Evolutionary conservation across 148 eudicot species (phyloP), one percentile per base, ranked within the genome.

Genomic region (Rheum nobile): DNA sequence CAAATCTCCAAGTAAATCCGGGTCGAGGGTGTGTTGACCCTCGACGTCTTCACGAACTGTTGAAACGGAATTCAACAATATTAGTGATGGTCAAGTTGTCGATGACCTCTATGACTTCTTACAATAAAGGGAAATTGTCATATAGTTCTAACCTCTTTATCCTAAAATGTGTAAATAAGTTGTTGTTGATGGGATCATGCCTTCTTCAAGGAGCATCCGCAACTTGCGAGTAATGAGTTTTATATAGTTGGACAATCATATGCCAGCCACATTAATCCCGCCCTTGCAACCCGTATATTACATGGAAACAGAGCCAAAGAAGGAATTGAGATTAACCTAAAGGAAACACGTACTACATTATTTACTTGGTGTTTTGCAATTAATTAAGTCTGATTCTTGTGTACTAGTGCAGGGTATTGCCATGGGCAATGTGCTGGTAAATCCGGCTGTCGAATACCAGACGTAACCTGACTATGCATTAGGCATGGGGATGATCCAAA

Each of bases 221-320:
- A 87, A 29, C 82, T 82, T 68, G 86, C 71, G 11, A 72, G 79
- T 26, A 93, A 93, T 82, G 96, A 93, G 76, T 93, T 93, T 54
- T 93, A 84, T 76, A 90, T 93, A 55, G 88, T 94, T 69, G 98
- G 98, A 84, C 93, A 93, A 81, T 93, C 98, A 55, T 93, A 93
- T 77, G 98, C 98, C 35, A 96, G 98, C 21, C 98, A 93, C 68
- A 90, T 88, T 43, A 93, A 90, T 77, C 98, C 98, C 79, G 96
- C 98, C 75, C 82, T 93, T 80, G 98, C 98, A 80, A 83, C 91
- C 79, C 82, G 93, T 75, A 90, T 93, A 73, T 88, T 88, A 79
- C 80, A 52, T 54, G 90, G 90, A 79, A 93, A 90, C 81, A 88
- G 86, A 76, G 90, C 85, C 37, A 83, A 86, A 44, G 81, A 88